Evolutionary conservation across 208 protist species (phyloP), one percentile per base, ranked within the genome.

Genomic region (Trypanosoma rangeli): DNA sequence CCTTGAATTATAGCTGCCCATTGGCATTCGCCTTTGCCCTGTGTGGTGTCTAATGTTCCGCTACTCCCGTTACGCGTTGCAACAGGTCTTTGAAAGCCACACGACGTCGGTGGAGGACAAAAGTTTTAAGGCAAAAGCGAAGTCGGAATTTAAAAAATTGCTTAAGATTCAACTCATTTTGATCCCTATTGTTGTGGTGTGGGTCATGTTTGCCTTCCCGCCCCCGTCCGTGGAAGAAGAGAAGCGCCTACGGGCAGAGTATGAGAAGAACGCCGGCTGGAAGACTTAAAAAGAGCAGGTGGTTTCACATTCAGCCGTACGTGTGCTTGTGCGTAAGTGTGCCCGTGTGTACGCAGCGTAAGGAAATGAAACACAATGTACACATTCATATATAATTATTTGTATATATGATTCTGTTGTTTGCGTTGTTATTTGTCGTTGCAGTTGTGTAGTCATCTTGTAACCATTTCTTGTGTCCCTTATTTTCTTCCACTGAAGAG

Each of bases 231-330:
- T 67, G 16, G 85, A 86, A 48, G 83, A 95, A 33, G 89, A 95
- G 64, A 79, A 81, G 59, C 70, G 76, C 9, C 82, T 93, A 73
- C 83, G 86, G 4, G 64, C 82, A 20, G 83, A 95, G 70, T 95
- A 95, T 70, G 84, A 92, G 61, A 78, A 81, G 55, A 90, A 90
- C 28, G 89, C 89, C 5, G 86, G 89, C 8, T 95, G 89, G 89
- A 95, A 95, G 70, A 95, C 89, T 29, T 95, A 85, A 87, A 35
- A 22, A 26, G 10, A 31, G 22, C 29, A 13, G 35, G 24, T 31
- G 24, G 29, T 61, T 28, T 61, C 1, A 46, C 18, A 48, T 61
- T 44, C n/a, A n/a, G n/a, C n/a, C n/a, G n/a, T n/a, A n/a, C n/a
- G n/a, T n/a, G n/a, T n/a, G n/a, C n/a, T n/a, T n/a, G n/a, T n/a